Base-by-base conservation (phyloP, 2,329 filamentous ascomycete genomes). In the Exophiala sp. region DNA sequence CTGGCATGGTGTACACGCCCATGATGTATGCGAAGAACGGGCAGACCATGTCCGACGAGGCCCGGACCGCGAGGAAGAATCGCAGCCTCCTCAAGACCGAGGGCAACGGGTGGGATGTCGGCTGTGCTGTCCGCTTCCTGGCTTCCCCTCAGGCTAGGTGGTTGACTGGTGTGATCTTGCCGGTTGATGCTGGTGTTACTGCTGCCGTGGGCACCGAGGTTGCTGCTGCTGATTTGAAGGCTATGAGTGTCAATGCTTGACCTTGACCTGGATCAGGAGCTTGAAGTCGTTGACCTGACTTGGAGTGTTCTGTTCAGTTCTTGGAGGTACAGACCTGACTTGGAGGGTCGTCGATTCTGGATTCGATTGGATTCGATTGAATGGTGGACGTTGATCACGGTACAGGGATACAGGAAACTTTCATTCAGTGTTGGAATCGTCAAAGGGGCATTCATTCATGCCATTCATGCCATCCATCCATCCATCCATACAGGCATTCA, bases 1-100 rank as follows among this genome's bases (percentile, higher is more conserved):
- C 75, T 0, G 74, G 74, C 3, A 71, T 78, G 75, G 64, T 78
- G 1, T 78, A 77, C 53, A 79, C 75, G 1, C 75, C 76, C 0
- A 59, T 59, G 57, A 76, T 79, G 73, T 76, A 77, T 71, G 76
- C 74, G 6, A 27, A 27, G 24, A 27, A 27, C 24, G 10, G 34
- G 4, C 14, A 67, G 0, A 73, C 73, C 0, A 78, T 78, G 75
- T 71, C 61, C 2, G 69, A 74, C 2, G 72, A 75, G 50, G 72
- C 70, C 2, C 64, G 76, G 39, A 71, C 74, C 53, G 69, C 73
- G 10, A 64, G 76, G 14, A 70, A 70, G 53, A 73, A 73, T 45
- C 62, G 74, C 39, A 77, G 73, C 61, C 58, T 78, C 11, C 62
- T 78, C n/a, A 71, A 72, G 27, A 76, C 71, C 1, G 76, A 79